Base-by-base conservation (phyloP, 2,329 filamentous ascomycete species). In the Colletotrichum sp. region DNA sequence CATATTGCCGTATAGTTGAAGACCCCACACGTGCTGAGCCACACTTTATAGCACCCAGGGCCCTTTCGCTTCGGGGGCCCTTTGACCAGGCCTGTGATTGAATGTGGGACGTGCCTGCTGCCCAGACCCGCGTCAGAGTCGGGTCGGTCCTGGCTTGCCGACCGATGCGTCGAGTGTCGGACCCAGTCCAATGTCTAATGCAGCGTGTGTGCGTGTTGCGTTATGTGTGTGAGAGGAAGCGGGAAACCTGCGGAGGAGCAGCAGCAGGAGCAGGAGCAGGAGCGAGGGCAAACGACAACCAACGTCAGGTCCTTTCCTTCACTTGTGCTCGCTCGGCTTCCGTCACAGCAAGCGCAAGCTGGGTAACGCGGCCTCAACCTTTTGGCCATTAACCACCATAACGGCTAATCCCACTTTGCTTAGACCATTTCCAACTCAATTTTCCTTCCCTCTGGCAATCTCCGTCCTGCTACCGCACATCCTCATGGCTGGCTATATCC, bases 401-500 rank as follows among this genome's bases (percentile, higher is more conserved):
- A 28, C 59, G 26, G 34, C 26, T 52, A 21, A 21, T 32, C 32
- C 26, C 59, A 63, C 30, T 63, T 21, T n/a, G 57, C 57, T 60
- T 32, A 32, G 57, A 30, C 30, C 57, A 30, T 32, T 63, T 9
- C 12, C 16, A 62, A n/a, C n/a, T 15, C 26, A 21, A n/a, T 32
- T 62, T 62, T 63, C 32, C 32, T 59, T 18, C 7, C 8, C 26
- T 39, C 30, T 26, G 30, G 32, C 44, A 49, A 49, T 60, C 64
- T 67, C 49, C 34, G n/a, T 64, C 28, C 18, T 57, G 24, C 71
- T 32, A 49, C n/a, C 32, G 65, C 74, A 76, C 34, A 76, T 76
- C 49, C 74, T 69, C 70, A 76, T 76, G 74, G 74, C 70, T 64
- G 70, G 44, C 70, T 65, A 74, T 63, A 59, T 52, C 64, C 44